These are phyloP conservation scores for Solanum appendiculatum DNA, from an alignment of 257 asterid species.

Conservation along the genomic window DNA sequence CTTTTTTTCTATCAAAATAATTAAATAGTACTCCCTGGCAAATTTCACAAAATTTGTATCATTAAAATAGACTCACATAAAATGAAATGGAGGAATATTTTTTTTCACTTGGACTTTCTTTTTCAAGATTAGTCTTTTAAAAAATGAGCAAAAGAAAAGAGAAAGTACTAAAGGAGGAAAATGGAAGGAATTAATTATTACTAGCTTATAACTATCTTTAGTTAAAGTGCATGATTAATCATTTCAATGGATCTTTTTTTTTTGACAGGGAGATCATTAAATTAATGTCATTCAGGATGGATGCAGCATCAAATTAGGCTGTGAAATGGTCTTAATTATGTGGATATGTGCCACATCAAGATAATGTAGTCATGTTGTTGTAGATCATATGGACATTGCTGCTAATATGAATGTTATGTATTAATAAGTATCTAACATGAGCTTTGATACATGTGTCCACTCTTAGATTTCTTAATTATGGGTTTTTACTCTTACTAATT, in stretches of 20 bases:
- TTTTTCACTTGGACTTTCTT: no score
- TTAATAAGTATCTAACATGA: neutral
- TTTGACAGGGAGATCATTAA: conserved; percentile 38
- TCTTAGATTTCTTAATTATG: neutral
- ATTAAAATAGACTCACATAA: no score
- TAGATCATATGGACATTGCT: neutral
- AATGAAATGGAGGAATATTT: no score
- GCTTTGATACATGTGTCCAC: neutral
- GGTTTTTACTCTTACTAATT: neutral
- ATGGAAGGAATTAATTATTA: neutral
- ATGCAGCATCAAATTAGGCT: neutral
- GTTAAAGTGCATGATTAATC: neutral
- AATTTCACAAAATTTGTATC: neutral
- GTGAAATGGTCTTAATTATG: neutral
- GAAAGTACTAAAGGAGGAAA: neutral
- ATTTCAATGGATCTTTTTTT: neutral
- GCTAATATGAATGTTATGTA: neutral
- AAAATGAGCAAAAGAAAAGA: neutral
- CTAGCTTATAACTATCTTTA: neutral
- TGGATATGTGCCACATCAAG: neutral
- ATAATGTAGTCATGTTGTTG: neutral
- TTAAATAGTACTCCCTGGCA: neutral
- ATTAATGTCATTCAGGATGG: conserved; percentile 21
- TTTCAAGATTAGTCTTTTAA: neutral
- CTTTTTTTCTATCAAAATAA: neutral